Evolutionary conservation across 371 early-diverging fungal species (phyloP).

Genomic region (Haplosporangium sp.): DNA sequence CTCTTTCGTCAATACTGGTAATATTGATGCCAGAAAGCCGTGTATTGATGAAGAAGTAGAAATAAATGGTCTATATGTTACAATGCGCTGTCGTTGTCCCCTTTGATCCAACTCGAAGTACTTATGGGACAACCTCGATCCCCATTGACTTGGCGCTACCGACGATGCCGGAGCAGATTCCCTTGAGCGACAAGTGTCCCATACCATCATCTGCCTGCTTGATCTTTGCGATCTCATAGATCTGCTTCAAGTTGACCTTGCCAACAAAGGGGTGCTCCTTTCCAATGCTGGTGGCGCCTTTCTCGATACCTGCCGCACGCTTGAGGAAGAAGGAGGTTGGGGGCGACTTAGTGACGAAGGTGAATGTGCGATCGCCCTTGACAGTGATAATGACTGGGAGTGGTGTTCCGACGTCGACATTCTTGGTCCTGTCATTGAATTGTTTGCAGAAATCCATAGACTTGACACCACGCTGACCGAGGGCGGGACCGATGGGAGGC

Average conservation of each 20-base stretch:
- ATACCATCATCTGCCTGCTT: slow-evolving; percentile 88
- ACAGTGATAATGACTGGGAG: slow-evolving; percentile 87
- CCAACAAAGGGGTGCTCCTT: slow-evolving; percentile 75
- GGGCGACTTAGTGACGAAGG: slow-evolving; percentile 89
- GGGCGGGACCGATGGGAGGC: slow-evolving; percentile 96
- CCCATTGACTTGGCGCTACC: slow-evolving; percentile 90
- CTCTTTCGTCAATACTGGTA: too few relatives aligned
- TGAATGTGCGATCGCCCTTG: slow-evolving; percentile 92
- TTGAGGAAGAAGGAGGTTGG: slow-evolving; percentile 91
- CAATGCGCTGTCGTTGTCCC: too few relatives aligned
- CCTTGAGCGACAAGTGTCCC: slow-evolving; percentile 75
- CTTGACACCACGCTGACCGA: slow-evolving; percentile 97
- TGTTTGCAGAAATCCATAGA: slow-evolving; percentile 98
- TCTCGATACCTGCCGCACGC: slow-evolving; percentile 91
- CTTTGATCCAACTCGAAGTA: slow-evolving; percentile 24
- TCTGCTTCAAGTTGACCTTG: slow-evolving; percentile 87
- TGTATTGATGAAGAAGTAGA: too few relatives aligned
- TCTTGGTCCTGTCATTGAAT: slow-evolving; percentile 97
- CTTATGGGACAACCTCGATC: slow-evolving; percentile 83
- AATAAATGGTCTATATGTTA: too few relatives aligned
- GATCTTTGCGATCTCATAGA: slow-evolving; percentile 95
- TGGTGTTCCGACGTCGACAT: slow-evolving; percentile 85
- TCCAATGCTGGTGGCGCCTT: slow-evolving; percentile 86
- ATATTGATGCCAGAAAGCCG: too few relatives aligned
- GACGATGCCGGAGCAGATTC: slow-evolving; percentile 81